Percentiles rank a stretch among this genome's conserved stretches.
phyloP scores from a whole-genome alignment of 805 yeast genomes.

The Hanseniaspora hatyaiensis region DNA sequence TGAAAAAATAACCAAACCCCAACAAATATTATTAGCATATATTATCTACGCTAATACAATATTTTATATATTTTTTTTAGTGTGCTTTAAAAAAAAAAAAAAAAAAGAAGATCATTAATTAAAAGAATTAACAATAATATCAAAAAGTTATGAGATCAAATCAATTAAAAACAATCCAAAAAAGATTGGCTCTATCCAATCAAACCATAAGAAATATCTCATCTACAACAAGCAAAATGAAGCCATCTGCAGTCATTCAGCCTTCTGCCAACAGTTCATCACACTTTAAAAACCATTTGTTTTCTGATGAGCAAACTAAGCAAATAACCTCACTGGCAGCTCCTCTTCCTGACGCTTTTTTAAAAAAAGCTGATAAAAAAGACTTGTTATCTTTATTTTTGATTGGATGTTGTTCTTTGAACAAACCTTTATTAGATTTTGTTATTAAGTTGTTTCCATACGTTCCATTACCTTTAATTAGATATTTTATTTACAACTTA shows the following conservation, averaged over 20 bases:
- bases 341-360: conserved; percentile 30
- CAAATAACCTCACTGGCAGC: conserved; percentile 18
- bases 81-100: too few relatives aligned
- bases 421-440: conserved; percentile 47
- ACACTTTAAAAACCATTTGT: not conserved
- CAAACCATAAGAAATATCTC: too few relatives aligned
- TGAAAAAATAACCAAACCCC: too few relatives aligned
- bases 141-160: too few relatives aligned
- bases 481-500: conserved; percentile 61
- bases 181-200: too few relatives aligned
- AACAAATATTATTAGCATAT: too few relatives aligned
- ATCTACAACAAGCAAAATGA: not conserved
- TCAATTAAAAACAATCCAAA: too few relatives aligned
- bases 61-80: too few relatives aligned
- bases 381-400: conserved; percentile 55
- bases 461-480: conserved; percentile 61
- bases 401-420: conserved; percentile 59
- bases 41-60: too few relatives aligned
- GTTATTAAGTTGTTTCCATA: conserved; percentile 60
- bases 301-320: not conserved
- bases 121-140: too few relatives aligned
- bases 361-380: conserved; percentile 41
- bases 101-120: too few relatives aligned
- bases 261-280: not conserved
- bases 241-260: not conserved